Percentiles rank a stretch among this genome's conserved stretches.
Conservation (phyloP, 306 rosid genomes). For the Quercus berberidifolia region DNA sequence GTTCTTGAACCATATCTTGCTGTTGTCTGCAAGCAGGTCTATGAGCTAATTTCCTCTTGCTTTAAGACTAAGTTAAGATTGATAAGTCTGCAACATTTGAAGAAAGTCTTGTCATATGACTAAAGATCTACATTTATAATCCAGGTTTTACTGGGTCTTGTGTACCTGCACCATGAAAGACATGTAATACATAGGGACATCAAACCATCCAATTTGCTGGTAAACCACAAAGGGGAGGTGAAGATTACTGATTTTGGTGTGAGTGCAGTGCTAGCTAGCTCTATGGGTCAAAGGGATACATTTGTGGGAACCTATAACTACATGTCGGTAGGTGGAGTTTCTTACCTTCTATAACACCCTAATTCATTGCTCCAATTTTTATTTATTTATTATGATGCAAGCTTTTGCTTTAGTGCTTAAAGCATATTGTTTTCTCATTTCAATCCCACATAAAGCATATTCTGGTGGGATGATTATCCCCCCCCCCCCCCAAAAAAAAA, state of each 20-base stretch:
- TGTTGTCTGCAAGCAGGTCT: slow-evolving; percentile 95
- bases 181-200: slow-evolving; percentile 97
- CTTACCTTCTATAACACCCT: slow-evolving; percentile 5
- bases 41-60: slow-evolving; percentile 1
- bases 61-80: slow-evolving; percentile 13
- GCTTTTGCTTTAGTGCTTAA: not conserved
- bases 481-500: not conserved
- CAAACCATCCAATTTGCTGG: slow-evolving; percentile 92
- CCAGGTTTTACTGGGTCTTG: slow-evolving; percentile 95
- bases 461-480: not conserved
- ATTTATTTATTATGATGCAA: not conserved
- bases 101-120: slow-evolving; percentile 1
- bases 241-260: slow-evolving; percentile 99
- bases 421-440: not conserved
- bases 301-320: slow-evolving; percentile 97
- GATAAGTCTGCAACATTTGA: slow-evolving; percentile 10
- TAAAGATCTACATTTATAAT: slow-evolving; percentile 12
- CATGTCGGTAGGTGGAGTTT: slow-evolving; percentile 88
- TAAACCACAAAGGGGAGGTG: slow-evolving; percentile 95
- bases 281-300: slow-evolving; percentile 97
- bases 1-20: slow-evolving; percentile 99
- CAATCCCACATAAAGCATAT: not conserved
- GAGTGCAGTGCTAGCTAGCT: slow-evolving; percentile 92
- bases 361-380: not conserved
- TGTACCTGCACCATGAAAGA: slow-evolving; percentile 88